A percentile compares a stretch with the other conserved stretches of the same genome.
phyloP scores from a whole-genome alignment of 169 alveolate genomes.

The Eimeria praecox region DNA sequence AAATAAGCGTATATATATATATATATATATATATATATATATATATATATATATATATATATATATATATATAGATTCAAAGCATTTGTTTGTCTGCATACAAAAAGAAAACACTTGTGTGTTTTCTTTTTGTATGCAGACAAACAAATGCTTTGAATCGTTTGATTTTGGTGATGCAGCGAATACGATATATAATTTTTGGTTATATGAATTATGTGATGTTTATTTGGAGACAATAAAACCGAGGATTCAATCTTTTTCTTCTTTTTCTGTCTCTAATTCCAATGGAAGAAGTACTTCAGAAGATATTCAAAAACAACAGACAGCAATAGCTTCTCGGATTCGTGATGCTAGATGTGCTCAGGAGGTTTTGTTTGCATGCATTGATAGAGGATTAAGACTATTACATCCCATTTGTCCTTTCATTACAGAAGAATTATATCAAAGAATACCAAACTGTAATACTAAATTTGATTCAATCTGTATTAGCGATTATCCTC shows the following conservation, averaged over 20 bases:
- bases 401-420: conserved; percentile 96
- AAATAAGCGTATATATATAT: background rate
- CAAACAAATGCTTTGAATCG: conserved; percentile 91
- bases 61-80: too few species aligned
- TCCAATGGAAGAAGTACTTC: background rate
- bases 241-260: conserved; percentile 70
- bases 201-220: conserved; percentile 99
- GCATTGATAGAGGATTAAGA: conserved; percentile 91
- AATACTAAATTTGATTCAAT: conserved; percentile 71
- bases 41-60: background rate
- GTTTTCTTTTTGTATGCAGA: conserved; percentile 1
- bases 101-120: background rate
- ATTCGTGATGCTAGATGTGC: conserved; percentile 85
- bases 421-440: conserved; percentile 95
- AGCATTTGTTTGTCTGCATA: too few species aligned
- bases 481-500: conserved; percentile 73
- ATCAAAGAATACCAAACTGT: conserved; percentile 90
- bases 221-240: conserved; percentile 97
- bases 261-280: background rate
- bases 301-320: background rate
- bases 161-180: conserved; percentile 97
- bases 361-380: conserved; percentile 85
- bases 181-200: conserved; percentile 95
- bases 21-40: too few species aligned
- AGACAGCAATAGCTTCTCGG: conserved; percentile 79